These are phyloP conservation scores for Sordariomycetes sp. DNA, from an alignment of 2,329 filamentous ascomycete genomes.

Conservation along the genomic window DNA sequence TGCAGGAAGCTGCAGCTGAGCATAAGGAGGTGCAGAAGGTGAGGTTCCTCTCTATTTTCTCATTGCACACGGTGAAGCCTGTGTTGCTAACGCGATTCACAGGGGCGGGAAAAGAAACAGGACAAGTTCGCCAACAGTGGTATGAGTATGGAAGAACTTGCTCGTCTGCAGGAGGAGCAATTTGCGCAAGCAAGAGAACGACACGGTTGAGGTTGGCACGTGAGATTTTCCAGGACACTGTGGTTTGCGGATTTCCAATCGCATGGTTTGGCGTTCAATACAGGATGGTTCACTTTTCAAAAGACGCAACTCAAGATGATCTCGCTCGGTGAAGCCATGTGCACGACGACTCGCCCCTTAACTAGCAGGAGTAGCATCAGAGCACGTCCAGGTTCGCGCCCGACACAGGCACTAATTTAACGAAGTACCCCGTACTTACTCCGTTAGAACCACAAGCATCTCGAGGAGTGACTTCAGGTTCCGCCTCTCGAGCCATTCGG, in stretches of 20 bases:
- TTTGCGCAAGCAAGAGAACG: slow-evolving; percentile 62
- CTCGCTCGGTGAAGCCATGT: no score
- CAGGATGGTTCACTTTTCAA: no score
- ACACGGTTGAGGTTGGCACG: slow-evolving; percentile 14
- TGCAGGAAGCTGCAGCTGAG: slow-evolving; percentile 77
- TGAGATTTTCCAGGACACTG: neutral
- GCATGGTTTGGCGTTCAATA: neutral
- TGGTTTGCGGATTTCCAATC: no score
- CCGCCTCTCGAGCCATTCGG: no score
- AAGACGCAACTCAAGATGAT: no score
- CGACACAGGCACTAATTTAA: no score
- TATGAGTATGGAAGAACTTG: slow-evolving; percentile 81
- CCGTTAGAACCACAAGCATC: no score
- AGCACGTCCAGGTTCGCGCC: no score
- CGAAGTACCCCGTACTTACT: no score
- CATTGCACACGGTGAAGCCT: slow-evolving; percentile 26
- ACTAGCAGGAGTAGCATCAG: no score
- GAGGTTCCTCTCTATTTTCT: slow-evolving; percentile 12
- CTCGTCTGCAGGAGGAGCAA: slow-evolving; percentile 81
- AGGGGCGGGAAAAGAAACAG: slow-evolving; percentile 93
- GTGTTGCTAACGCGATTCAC: slow-evolving; percentile 15
- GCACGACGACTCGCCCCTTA: no score
- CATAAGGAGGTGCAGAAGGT: slow-evolving; percentile 94
- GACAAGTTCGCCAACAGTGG: slow-evolving; percentile 96
- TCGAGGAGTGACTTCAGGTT: no score